Evolutionary conservation across 2,329 filamentous ascomycete species (phyloP), one percentile per base, ranked within the genome.

Genomic region (Scolecobasidium constrictum): DNA sequence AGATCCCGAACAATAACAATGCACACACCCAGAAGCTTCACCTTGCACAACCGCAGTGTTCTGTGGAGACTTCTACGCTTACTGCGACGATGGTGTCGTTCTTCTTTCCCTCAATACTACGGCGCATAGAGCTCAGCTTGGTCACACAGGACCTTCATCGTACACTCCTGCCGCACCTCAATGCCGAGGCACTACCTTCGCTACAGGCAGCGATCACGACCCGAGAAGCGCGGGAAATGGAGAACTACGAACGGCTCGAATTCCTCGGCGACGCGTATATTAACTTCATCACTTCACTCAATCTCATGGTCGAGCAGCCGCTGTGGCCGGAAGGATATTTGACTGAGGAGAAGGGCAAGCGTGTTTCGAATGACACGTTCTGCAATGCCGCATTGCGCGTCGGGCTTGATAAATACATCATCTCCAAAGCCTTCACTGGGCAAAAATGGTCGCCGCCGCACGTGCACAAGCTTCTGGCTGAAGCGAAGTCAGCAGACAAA

Each of bases 181-280:
- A 57, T 0, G 72, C 90, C 26, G 20, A 35, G 3, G 60, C 82
- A 48, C 49, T 75, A 3, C 59, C 64, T 1, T 63, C 82, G 23
- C 55, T 93, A 0, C 56, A 78, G 1, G 78, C 76, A 7, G 86
- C 88, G 1, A 80, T 93, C 39, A 83, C 74, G 40, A 68, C 84
- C 1, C 75, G 79, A 0, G 68, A 68, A 2, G 77, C 84, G 0
- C 55, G 60, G 2, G 77, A 79, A 38, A 57, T 64, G 1, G 71
- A 69, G 0, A 73, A 94, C 49, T 95, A 95, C 55, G 83, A 96
- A 52, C 71, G 83, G 3, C 66, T 94, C 0, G 92, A 96, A 56
- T 93, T 93, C 50, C 64, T 95, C 0, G 92, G 92, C 0, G 90
- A 96, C 53, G 78, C 78, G 0, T 68, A 94, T 2, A 68, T 96